Conservation (phyloP, 2,329 filamentous ascomycete species). For the Arthrobotrys iridis region DNA sequence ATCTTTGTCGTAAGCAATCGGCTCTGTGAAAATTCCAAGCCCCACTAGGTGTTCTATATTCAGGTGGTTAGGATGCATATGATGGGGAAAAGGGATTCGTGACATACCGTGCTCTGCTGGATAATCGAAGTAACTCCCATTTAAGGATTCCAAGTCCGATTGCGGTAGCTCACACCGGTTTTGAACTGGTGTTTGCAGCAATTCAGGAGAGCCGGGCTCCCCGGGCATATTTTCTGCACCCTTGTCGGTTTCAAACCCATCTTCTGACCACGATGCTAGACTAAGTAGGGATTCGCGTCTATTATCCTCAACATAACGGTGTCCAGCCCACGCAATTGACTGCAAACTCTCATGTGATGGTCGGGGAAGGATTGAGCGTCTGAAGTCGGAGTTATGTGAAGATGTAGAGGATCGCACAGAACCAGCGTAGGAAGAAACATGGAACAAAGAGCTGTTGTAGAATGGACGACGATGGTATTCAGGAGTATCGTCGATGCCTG, state of each 20-base stretch:
- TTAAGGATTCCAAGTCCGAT: background rate
- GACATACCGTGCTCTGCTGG: background rate
- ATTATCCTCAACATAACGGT: background rate
- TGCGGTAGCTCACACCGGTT: background rate
- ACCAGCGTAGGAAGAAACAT: conserved; percentile 1
- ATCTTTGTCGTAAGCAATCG: conserved; percentile 19
- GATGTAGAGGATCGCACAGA: conserved; percentile 22
- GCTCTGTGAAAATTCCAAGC: background rate
- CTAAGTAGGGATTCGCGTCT: conserved; percentile 27
- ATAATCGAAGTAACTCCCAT: background rate
- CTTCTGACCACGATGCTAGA: conserved; percentile 47
- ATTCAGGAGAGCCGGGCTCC: background rate
- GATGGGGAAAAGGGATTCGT: background rate
- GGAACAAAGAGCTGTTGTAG: conserved; percentile 30
- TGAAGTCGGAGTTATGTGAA: conserved; percentile 22
- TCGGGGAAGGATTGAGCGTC: conserved; percentile 2
- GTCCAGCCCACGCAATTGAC: conserved; percentile 47
- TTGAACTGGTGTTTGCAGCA: conserved; percentile 22
- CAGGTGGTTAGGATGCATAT: background rate
- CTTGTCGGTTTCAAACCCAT: conserved; percentile 11
- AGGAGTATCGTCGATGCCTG: conserved; percentile 25
- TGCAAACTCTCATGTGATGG: conserved; percentile 34
- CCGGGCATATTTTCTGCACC: background rate
- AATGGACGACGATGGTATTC: conserved; percentile 29
- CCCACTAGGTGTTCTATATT: background rate